These are phyloP conservation scores for Daldinia caldariorum DNA, from an alignment of 495 filamentous ascomycete species.

Conservation along the genomic window DNA sequence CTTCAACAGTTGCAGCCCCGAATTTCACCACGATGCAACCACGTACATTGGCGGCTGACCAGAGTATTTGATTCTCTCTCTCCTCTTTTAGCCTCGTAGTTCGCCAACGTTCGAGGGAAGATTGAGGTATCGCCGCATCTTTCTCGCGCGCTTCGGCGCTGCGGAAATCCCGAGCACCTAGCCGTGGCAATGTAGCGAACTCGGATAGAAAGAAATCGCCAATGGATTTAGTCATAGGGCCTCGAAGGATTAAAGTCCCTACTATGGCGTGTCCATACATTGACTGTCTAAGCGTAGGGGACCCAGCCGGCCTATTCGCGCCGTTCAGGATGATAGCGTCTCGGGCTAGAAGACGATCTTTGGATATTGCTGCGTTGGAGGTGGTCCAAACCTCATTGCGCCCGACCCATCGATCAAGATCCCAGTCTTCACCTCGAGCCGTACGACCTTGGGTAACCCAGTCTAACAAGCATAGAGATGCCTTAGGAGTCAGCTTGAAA, in stretches of 20 bases:
- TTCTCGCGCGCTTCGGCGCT: slow-evolving; percentile 53
- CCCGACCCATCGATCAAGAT: slow-evolving; percentile 76
- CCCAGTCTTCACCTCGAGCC: slow-evolving; percentile 92
- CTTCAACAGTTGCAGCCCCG: slow-evolving; percentile 62
- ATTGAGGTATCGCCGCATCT: slow-evolving; percentile 52
- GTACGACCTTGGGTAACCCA: slow-evolving; percentile 91
- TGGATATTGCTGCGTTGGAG: slow-evolving; percentile 28
- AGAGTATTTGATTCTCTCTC: slow-evolving; percentile 70
- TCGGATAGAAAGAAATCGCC: slow-evolving; percentile 76
- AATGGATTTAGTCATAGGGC: slow-evolving; percentile 72
- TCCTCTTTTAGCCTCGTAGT: slow-evolving; percentile 60
- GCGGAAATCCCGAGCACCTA: slow-evolving; percentile 85
- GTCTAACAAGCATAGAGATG: slow-evolving; percentile 82
- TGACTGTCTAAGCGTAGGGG: slow-evolving; percentile 56
- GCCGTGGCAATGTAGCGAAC: slow-evolving; percentile 78
- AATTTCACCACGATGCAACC: slow-evolving; percentile 93
- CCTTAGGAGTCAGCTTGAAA: slow-evolving; percentile 69
- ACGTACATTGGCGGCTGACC: slow-evolving; percentile 85
- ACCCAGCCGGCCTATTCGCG: slow-evolving; percentile 46
- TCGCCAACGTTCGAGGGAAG: slow-evolving; percentile 56
- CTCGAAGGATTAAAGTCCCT: slow-evolving; percentile 84
- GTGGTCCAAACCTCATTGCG: slow-evolving; percentile 84
- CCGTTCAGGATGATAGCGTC: slow-evolving; percentile 82
- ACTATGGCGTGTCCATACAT: slow-evolving; percentile 76
- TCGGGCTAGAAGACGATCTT: slow-evolving; percentile 74